Percentiles rank a stretch among this genome's conserved stretches.
These are phyloP conservation scores for Ascobolus immersus DNA, from an alignment of 495 filamentous ascomycete genomes.

Conservation along the genomic window DNA sequence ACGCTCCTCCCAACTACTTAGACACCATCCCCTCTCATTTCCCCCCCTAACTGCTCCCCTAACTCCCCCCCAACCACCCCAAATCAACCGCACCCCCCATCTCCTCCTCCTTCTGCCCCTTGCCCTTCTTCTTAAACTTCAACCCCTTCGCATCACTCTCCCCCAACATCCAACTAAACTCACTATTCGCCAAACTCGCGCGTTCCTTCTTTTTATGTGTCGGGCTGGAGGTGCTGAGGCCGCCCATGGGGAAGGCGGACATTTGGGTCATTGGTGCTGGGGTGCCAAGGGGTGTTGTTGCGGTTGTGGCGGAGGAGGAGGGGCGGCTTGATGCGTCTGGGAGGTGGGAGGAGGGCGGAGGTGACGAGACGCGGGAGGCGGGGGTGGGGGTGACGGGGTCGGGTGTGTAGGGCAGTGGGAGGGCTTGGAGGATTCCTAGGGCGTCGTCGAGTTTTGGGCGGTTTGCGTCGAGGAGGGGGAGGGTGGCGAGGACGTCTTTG, in stretches of 20 bases:
- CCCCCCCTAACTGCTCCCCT: no score
- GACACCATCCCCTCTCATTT: no score
- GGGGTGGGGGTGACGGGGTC: slow-evolving; percentile 3
- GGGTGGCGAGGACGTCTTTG: no score
- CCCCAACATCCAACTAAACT: slow-evolving; percentile 83
- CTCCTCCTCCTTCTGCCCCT: no score
- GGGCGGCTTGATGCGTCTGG: not conserved
- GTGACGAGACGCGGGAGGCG: slow-evolving; percentile 4
- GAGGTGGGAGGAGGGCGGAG: not conserved
- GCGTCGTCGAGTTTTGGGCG: no score
- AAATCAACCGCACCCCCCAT: no score
- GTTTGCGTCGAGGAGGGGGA: no score
- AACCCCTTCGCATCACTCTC: slow-evolving; percentile 11
- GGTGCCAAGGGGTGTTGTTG: not conserved
- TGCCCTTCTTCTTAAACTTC: no score
- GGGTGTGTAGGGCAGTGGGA: slow-evolving; percentile 1
- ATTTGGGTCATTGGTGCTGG: not conserved
- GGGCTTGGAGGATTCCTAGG: slow-evolving; percentile 3
- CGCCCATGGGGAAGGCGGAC: no score
- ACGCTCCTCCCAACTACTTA: no score
- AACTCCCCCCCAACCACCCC: no score
- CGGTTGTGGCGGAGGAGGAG: not conserved
- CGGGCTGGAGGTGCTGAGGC: not conserved
- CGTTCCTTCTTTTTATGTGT: slow-evolving; percentile 16
- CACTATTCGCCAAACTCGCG: slow-evolving; percentile 52